Evolutionary conservation across 1,139 yeast genomes (phyloP).

Genomic region (Hemisphaericaspora lyxosophila): DNA sequence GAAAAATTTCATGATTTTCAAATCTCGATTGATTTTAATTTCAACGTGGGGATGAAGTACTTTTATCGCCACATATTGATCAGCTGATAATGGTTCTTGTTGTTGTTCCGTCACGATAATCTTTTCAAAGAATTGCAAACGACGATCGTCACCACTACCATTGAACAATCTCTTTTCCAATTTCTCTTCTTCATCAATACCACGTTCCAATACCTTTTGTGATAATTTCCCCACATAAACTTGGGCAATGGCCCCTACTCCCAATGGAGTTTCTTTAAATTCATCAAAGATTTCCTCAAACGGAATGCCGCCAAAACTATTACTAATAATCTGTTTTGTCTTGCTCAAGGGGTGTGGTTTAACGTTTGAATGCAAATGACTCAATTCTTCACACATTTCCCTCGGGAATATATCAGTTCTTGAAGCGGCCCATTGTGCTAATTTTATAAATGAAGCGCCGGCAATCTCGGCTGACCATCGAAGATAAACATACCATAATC

Average conservation of each 20-base stretch:
- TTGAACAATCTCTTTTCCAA: conserved; percentile 15
- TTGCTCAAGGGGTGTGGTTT: conserved; percentile 64
- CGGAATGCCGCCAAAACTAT: conserved; percentile 59
- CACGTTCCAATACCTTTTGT: conserved; percentile 38
- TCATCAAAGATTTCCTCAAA: conserved; percentile 83
- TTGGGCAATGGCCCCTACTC: conserved; percentile 98
- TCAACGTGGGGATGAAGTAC: conserved; percentile 89
- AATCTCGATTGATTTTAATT: conserved; percentile 70
- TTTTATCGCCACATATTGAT: conserved; percentile 79
- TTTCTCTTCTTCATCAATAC: conserved; percentile 26
- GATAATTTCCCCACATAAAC: conserved; percentile 78
- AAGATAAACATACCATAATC: conserved; percentile 68
- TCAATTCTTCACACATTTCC: conserved; percentile 75
- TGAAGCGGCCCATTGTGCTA: conserved; percentile 99
- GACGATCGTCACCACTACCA: conserved; percentile 6
- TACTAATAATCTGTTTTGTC: conserved; percentile 58
- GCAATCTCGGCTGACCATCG: conserved; percentile 76
- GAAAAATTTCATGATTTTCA: conserved; percentile 77
- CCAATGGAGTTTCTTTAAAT: conserved; percentile 73
- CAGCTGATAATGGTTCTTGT: conserved; percentile 32
- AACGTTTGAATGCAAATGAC: conserved; percentile 79
- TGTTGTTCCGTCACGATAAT: conserved; percentile 42
- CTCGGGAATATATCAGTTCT: conserved; percentile 89
- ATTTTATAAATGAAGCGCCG: conserved; percentile 91
- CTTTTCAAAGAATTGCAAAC: conserved; percentile 31